Conservation (phyloP, 208 protist species). For the Leishmania tarentolae region DNA sequence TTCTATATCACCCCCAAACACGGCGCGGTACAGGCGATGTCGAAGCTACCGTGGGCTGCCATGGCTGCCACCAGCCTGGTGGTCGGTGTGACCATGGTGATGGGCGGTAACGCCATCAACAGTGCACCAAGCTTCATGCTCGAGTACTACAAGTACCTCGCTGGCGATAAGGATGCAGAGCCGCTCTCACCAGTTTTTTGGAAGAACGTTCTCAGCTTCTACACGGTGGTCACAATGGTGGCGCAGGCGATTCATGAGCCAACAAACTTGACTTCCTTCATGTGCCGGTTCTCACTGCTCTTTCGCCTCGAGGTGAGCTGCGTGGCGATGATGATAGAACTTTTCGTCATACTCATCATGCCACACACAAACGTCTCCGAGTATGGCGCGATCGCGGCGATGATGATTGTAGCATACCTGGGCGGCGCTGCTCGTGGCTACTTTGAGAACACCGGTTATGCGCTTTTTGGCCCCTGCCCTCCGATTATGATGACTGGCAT, state of each 20-base stretch:
- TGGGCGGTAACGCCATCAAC: constrained; percentile 89
- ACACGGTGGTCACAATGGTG: constrained; percentile 78
- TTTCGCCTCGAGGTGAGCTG: constrained; percentile 54
- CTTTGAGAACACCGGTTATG: constrained; percentile 91
- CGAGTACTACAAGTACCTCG: constrained; percentile 81
- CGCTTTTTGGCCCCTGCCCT: constrained; percentile 80
- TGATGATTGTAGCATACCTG: constrained; percentile 74
- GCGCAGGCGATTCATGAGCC: constrained; percentile 75
- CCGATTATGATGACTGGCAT: constrained; percentile 67
- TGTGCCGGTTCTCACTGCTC: constrained; percentile 73
- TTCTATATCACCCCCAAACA: background rate
- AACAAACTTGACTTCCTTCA: constrained; percentile 72
- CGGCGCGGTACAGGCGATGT: background rate
- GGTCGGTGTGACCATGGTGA: constrained; percentile 83
- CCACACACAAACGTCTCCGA: constrained; percentile 42
- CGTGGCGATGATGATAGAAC: constrained; percentile 61
- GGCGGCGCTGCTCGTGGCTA: constrained; percentile 70
- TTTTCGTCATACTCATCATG: constrained; percentile 67
- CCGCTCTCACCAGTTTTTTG: constrained; percentile 53
- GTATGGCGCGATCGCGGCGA: constrained; percentile 56
- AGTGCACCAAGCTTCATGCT: constrained; percentile 87
- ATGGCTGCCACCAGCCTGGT: constrained; percentile 79
- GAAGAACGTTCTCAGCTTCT: constrained; percentile 77
- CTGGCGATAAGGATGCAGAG: constrained; percentile 32
- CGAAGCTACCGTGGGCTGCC: constrained; percentile 32